phyloP scores from a whole-genome alignment of 2,329 filamentous ascomycete genomes.

The Leptographium radiaticola region DNA sequence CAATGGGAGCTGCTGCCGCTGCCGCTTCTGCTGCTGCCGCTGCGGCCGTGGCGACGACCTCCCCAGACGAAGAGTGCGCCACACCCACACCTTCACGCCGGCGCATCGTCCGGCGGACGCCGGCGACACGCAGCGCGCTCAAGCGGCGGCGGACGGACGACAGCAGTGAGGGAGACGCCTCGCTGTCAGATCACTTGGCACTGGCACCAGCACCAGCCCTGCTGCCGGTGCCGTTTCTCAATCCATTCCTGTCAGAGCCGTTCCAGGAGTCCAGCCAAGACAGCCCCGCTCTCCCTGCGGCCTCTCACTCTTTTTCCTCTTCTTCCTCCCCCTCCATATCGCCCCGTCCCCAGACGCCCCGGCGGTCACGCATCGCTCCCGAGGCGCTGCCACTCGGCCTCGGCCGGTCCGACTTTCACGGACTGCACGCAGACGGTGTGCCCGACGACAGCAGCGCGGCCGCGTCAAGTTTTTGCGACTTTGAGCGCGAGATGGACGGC shows the following conservation, averaged over 20 bases:
- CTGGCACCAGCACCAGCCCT: neutral
- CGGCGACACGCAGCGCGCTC: conserved; percentile 31
- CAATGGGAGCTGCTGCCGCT: too few relatives aligned
- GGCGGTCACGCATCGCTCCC: conserved; percentile 46
- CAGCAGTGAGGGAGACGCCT: conserved; percentile 22
- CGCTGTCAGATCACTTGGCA: neutral
- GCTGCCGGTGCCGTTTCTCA: neutral
- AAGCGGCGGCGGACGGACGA: conserved; percentile 41
- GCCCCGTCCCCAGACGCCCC: conserved; percentile 38
- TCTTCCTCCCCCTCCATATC: neutral
- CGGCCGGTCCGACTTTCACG: conserved; percentile 44
- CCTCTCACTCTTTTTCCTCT: neutral
- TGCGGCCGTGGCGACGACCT: conserved; percentile 30
- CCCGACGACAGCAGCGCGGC: conserved; percentile 12
- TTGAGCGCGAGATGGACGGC: conserved; percentile 29
- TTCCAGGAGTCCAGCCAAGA: too few relatives aligned
- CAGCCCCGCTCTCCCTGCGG: too few relatives aligned
- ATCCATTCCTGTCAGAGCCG: neutral
- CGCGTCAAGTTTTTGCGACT: conserved; percentile 9
- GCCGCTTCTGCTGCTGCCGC: conserved; percentile 34
- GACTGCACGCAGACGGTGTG: conserved; percentile 24
- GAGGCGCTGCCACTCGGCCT: conserved; percentile 47
- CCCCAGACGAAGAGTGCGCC: neutral
- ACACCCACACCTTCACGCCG: conserved; percentile 18
- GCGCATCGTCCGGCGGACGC: conserved; percentile 38